Base-by-base conservation (phyloP, 306 rosid species). In the Vigna trinervia region DNA sequence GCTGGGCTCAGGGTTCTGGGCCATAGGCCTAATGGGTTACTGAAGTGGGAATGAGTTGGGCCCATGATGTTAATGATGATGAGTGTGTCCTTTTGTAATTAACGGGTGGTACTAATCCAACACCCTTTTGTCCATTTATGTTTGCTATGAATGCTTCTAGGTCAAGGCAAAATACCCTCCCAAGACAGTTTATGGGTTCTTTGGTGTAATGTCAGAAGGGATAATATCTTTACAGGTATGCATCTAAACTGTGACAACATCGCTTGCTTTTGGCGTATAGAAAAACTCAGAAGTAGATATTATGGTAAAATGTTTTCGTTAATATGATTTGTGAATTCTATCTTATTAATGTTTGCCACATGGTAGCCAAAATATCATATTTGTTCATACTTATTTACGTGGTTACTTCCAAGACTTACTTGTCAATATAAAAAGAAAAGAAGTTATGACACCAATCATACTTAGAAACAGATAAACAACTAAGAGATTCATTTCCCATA, bases 21-120 rank as follows among this genome's bases (percentile, higher is more conserved):
- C 30, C 56, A 77, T 69, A 10, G 72, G 61, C 20, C 36, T 60
- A 57, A 67, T 60, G 73, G 77, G 39, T 47, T 50, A 50, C 19
- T 78, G 71, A 30, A 57, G 41, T 52, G 12, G 12, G 34, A 47
- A 59, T 26, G 12, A 59, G 54, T 64, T 76, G 73, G 80, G 56
- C 28, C 56, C 52, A 5, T 30, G 65, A 58, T 48, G 50, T 43
- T 59, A 45, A 51, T 43, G 52, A 51, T 43, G 68, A 62, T 45
- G 75, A 46, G n/a, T 63, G 12, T 62, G 81, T 70, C 36, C 59
- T 74, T 30, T 47, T 61, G 74, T 43, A 69, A 62, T 62, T 53
- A 75, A 36, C 61, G 14, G 71, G 6, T 46, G 28, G 9, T 14
- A 58, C 51, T 80, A 48, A 74, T 19, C 66, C 67, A 58, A 26